These are phyloP conservation scores for Hypoxylon sp. DNA, from an alignment of 2,329 filamentous ascomycete species.

Conservation along the genomic window DNA sequence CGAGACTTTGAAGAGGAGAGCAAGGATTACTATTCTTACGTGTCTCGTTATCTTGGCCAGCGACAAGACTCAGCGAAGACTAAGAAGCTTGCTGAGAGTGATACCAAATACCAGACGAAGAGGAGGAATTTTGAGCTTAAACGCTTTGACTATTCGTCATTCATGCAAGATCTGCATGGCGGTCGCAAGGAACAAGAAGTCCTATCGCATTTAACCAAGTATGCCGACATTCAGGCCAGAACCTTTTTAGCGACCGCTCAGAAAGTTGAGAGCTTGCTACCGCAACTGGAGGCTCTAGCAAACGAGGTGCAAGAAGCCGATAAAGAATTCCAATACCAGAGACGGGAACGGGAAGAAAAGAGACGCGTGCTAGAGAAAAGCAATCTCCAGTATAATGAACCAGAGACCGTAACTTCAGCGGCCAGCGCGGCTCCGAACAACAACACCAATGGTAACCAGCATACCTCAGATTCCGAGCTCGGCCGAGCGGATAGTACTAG, in stretches of 20 bases:
- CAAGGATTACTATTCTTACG: slow-evolving; percentile 97
- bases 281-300: slow-evolving; percentile 89
- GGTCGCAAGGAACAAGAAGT: slow-evolving; percentile 99
- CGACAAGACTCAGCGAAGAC: slow-evolving; percentile 95
- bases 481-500: slow-evolving; percentile 81
- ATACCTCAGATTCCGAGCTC: slow-evolving; percentile 76
- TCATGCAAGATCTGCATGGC: slow-evolving; percentile 99
- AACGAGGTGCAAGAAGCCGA: slow-evolving; percentile 93
- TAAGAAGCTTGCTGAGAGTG: slow-evolving; percentile 95
- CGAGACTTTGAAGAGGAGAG: slow-evolving; percentile 99
- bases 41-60: slow-evolving; percentile 95
- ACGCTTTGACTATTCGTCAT: slow-evolving; percentile 98
- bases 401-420: slow-evolving; percentile 69
- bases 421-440: slow-evolving; percentile 54
- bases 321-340: slow-evolving; percentile 95
- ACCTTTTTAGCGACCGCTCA: slow-evolving; percentile 86
- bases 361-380: slow-evolving; percentile 90
- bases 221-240: slow-evolving; percentile 89
- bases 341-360: slow-evolving; percentile 96
- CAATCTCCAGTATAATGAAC: slow-evolving; percentile 79
- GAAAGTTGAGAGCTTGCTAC: slow-evolving; percentile 87
- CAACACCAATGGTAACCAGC: slow-evolving; percentile 63
- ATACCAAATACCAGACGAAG: slow-evolving; percentile 96
- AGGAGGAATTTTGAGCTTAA: slow-evolving; percentile 96
- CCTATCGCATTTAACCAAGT: slow-evolving; percentile 92